Conservation (phyloP, 1,284 basidiomycete species). For the Neonothopanus nambi region DNA sequence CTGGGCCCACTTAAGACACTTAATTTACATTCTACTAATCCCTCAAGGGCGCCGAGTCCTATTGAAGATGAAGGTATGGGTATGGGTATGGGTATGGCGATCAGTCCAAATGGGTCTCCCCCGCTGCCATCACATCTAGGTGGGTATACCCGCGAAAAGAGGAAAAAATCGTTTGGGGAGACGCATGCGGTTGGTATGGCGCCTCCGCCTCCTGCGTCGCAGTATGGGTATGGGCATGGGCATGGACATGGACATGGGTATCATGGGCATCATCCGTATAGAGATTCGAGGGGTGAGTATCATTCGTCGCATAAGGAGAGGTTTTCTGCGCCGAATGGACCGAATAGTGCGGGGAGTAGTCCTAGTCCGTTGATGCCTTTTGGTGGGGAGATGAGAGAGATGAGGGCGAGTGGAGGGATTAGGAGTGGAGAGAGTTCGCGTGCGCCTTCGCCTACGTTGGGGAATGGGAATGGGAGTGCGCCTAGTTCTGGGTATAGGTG, state of each 20-base stretch:
- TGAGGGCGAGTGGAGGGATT: conserved; percentile 31
- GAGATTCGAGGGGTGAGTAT: conserved; percentile 11
- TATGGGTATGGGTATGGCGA: no score
- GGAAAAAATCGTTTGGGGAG: no score
- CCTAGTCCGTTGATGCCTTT: conserved; percentile 28
- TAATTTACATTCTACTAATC: conserved; percentile 66
- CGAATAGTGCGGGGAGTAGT: conserved; percentile 51
- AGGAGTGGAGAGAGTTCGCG: conserved; percentile 48
- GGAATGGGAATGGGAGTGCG: background rate
- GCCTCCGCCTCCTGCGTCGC: conserved; percentile 19
- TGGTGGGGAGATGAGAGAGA: conserved; percentile 15
- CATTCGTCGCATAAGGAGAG: conserved; percentile 29
- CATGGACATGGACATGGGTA: conserved; percentile 36
- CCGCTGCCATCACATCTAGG: no score
- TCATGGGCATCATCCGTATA: conserved; percentile 14
- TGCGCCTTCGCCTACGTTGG: conserved; percentile 48
- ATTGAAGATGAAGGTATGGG: conserved; percentile 32
- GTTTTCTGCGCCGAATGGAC: conserved; percentile 51
- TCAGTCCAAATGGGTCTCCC: no score
- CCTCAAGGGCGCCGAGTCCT: conserved; percentile 68
- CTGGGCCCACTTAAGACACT: conserved; percentile 78
- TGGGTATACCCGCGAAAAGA: no score
- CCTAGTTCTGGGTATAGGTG: background rate
- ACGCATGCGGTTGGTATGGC: no score
- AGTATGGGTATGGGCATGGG: conserved; percentile 32